Percentiles rank a stretch among this genome's conserved stretches.
phyloP scores from a whole-genome alignment of 2,329 filamentous ascomycete genomes.

The Ascochyta pisi region DNA sequence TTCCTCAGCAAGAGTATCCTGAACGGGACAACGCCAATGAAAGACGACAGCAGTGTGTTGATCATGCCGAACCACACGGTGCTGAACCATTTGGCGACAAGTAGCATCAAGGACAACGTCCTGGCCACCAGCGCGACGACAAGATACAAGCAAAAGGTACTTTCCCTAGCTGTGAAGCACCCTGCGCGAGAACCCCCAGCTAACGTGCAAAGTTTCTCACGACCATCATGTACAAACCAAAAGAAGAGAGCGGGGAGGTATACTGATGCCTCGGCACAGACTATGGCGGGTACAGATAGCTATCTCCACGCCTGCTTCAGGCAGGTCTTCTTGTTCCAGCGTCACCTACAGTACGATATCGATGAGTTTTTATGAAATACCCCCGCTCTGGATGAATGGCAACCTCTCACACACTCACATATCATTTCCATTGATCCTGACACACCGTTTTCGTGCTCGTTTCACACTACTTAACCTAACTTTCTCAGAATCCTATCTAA shows the following conservation, averaged over 20 bases:
- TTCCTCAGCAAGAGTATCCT: conserved; percentile 95
- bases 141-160: conserved; percentile 93
- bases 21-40: conserved; percentile 89
- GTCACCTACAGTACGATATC: conserved; percentile 3
- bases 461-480: no score
- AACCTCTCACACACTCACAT: not conserved
- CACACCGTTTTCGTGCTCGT: not conserved
- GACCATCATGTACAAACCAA: conserved; percentile 96
- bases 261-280: conserved; percentile 12
- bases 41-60: conserved; percentile 96
- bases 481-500: no score
- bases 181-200: not conserved
- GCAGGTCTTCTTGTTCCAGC: conserved; percentile 9
- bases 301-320: not conserved
- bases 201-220: conserved; percentile 78
- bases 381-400: conserved; percentile 3
- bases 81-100: conserved; percentile 93
- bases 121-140: conserved; percentile 95
- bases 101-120: conserved; percentile 96
- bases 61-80: conserved; percentile 98
- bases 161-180: conserved; percentile 21
- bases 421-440: not conserved
- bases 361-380: conserved; percentile 15
- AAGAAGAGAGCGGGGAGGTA: conserved; percentile 52
- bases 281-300: not conserved